Percentiles rank a stretch among this genome's conserved stretches.
Evolutionary conservation across 1,284 basidiomycete genomes (phyloP).

Genomic region (Austropuccinia psidii): DNA sequence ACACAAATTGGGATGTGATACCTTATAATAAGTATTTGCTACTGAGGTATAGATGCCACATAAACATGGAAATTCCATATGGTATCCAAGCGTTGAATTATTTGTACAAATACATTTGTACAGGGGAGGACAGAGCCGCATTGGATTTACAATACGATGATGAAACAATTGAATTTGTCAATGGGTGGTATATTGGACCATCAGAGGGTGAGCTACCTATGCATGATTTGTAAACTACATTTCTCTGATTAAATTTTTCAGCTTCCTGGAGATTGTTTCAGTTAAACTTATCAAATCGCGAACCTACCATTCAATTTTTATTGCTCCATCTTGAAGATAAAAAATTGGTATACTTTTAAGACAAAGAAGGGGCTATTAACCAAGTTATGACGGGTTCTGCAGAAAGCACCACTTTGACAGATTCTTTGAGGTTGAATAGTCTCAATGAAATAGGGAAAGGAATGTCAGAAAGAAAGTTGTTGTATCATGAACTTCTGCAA

Average conservation of each 20-base stretch:
- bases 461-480: background rate
- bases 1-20: conserved; percentile 50
- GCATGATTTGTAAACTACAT: conserved; percentile 47
- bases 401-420: background rate
- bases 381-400: background rate
- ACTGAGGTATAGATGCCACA: conserved; percentile 51
- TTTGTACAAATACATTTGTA: conserved; percentile 53
- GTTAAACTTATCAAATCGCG: background rate
- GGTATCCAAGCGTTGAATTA: conserved; percentile 51
- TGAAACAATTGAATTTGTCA: conserved; percentile 48
- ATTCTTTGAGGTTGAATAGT: background rate
- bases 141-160: conserved; percentile 41
- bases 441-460: background rate
- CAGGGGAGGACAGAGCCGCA: conserved; percentile 50
- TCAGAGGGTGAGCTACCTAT: conserved; percentile 49
- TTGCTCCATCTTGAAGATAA: background rate
- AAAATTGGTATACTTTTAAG: background rate
- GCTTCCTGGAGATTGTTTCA: background rate
- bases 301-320: background rate
- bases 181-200: conserved; percentile 50
- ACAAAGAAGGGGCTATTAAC: background rate
- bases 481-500: background rate
- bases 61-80: conserved; percentile 51
- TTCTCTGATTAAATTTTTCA: background rate
- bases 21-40: conserved; percentile 48